phyloP scores from a whole-genome alignment of 441 rosid species.

The Euphorbia corollata region DNA sequence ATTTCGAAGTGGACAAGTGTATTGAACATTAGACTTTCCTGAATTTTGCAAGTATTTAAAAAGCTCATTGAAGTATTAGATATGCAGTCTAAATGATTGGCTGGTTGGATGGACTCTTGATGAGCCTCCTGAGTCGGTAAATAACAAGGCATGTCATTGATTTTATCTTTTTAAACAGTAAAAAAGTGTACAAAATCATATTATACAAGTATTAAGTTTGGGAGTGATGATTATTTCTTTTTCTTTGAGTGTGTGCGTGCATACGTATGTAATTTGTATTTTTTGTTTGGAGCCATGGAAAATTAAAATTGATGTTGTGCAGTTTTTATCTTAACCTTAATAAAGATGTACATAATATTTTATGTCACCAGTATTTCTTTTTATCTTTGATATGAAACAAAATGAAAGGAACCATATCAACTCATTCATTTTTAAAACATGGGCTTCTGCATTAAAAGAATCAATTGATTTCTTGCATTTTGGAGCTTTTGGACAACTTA shows the following conservation, averaged over 20 bases:
- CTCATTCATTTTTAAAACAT: neutral
- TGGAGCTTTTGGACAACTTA: neutral
- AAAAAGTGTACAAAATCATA: neutral
- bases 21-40: neutral
- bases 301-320: neutral
- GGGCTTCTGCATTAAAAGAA: neutral
- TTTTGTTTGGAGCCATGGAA: neutral
- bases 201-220: neutral
- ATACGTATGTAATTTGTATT: neutral
- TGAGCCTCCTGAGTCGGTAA: neutral
- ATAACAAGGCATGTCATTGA: neutral
- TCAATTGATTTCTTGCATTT: conserved; percentile 1
- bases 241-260: neutral
- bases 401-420: neutral
- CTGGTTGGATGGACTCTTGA: neutral
- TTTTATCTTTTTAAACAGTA: neutral
- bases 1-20: neutral
- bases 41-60: neutral
- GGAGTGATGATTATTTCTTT: neutral
- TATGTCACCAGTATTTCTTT: neutral
- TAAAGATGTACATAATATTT: neutral
- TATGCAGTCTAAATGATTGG: neutral
- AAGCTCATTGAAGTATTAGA: neutral
- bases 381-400: neutral
- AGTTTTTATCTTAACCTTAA: neutral